Conservation (phyloP, 2,329 filamentous ascomycete species). For the Aspergillus caelatus region DNA sequence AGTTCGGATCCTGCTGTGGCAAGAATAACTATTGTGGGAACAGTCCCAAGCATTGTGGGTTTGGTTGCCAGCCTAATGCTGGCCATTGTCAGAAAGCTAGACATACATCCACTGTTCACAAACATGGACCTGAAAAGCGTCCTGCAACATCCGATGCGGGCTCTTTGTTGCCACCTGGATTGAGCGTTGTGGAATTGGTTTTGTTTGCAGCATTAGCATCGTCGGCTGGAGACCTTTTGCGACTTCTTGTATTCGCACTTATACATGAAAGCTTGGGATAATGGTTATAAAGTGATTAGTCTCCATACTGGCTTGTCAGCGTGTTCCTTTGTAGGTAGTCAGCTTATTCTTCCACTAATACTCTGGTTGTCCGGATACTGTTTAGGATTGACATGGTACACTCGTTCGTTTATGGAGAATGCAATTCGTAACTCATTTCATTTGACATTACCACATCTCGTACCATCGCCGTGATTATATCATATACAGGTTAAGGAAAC, state of each 20-base stretch:
- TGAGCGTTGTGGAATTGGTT: slow-evolving; percentile 8
- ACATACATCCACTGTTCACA: neutral
- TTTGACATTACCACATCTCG: slow-evolving; percentile 4
- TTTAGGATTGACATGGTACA: neutral
- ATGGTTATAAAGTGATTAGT: neutral
- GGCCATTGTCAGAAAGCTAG: slow-evolving; percentile 20
- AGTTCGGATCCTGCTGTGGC: slow-evolving; percentile 39
- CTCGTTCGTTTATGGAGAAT: neutral
- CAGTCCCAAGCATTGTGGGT: slow-evolving; percentile 32
- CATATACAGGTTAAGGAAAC: neutral
- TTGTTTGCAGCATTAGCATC: slow-evolving; percentile 14
- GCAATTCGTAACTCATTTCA: slow-evolving; percentile 3
- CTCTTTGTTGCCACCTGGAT: neutral
- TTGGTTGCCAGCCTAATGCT: slow-evolving; percentile 33
- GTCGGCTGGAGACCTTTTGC: slow-evolving; percentile 3
- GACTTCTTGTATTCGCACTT: neutral
- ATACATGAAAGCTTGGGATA: neutral
- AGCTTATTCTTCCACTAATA: neutral
- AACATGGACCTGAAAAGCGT: neutral
- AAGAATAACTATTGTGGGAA: slow-evolving; percentile 34
- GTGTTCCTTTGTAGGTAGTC: neutral
- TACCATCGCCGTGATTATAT: neutral
- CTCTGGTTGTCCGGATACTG: neutral
- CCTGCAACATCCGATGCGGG: slow-evolving; percentile 17
- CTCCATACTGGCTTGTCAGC: neutral